These are phyloP conservation scores for Fusarium metavorans DNA, from an alignment of 2,329 filamentous ascomycete species.

Conservation along the genomic window DNA sequence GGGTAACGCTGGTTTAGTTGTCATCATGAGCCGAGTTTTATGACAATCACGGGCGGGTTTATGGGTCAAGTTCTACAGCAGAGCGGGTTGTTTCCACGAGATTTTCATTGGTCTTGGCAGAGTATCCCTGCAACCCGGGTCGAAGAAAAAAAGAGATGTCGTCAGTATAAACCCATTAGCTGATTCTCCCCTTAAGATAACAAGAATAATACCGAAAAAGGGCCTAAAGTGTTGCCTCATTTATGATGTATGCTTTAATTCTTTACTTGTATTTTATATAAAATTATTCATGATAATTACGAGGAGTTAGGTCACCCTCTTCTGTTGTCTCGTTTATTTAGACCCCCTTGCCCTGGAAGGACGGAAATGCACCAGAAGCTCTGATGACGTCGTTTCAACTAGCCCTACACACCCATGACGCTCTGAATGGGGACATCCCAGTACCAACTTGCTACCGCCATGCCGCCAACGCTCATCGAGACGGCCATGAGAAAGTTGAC, in stretches of 20 bases:
- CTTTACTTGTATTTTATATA: too few species aligned
- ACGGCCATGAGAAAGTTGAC: constrained; percentile 95
- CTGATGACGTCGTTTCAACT: constrained; percentile 39
- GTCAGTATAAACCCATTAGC: too few species aligned
- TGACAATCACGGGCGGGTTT: constrained; percentile 6
- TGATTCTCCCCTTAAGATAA: too few species aligned
- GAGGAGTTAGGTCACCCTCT: too few species aligned
- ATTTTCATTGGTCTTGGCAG: constrained; percentile 35
- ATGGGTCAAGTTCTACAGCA: constrained; percentile 21
- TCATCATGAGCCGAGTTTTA: constrained; percentile 27
- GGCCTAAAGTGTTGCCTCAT: too few species aligned
- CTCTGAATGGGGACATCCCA: constrained; percentile 67
- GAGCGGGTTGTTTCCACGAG: constrained; percentile 22
- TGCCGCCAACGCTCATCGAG: constrained; percentile 82
- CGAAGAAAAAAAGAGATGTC: too few species aligned
- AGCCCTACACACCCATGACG: constrained; percentile 51
- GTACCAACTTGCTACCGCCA: constrained; percentile 72
- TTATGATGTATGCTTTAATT: too few species aligned
- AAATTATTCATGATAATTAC: too few species aligned
- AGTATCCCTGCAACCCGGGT: not conserved
- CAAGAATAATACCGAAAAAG: too few species aligned
- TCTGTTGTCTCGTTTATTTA: too few species aligned
- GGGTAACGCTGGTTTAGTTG: constrained; percentile 29
- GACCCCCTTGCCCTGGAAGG: not conserved
- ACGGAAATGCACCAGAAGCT: constrained; percentile 22